Evolutionary conservation across 352 stramenopile genomes (phyloP).

Genomic region (Globisporangium nodosum): DNA sequence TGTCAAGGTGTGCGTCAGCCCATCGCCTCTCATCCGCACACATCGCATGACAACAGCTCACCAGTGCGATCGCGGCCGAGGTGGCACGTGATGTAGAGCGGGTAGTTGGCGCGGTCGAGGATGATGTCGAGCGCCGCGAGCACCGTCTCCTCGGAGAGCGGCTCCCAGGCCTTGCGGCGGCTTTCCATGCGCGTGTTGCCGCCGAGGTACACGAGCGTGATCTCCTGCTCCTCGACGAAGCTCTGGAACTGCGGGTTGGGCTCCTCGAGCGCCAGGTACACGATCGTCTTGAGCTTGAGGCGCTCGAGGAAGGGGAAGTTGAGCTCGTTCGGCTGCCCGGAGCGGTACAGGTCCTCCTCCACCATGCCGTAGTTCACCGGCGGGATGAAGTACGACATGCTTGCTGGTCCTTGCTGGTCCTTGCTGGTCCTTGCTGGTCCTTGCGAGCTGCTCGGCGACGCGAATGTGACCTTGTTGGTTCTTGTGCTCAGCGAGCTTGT

Average conservation of each 20-base stretch:
- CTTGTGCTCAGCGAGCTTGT: no score
- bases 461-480: no score
- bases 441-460: not conserved
- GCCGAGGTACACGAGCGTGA: slow-evolving; percentile 82
- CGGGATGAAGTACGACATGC: slow-evolving; percentile 90
- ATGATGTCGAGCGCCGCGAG: slow-evolving; percentile 87
- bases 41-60: slow-evolving; percentile 10
- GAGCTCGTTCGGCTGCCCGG: slow-evolving; percentile 87
- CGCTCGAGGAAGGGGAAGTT: slow-evolving; percentile 92
- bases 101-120: slow-evolving; percentile 87
- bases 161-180: slow-evolving; percentile 82
- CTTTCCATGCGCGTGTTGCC: slow-evolving; percentile 87
- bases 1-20: slow-evolving; percentile 2
- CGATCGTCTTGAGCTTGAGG: slow-evolving; percentile 86
- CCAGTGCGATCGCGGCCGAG: slow-evolving; percentile 87
- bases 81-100: slow-evolving; percentile 89
- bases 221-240: slow-evolving; percentile 90
- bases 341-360: slow-evolving; percentile 89
- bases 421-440: no score
- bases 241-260: slow-evolving; percentile 87
- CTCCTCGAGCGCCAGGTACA: slow-evolving; percentile 89
- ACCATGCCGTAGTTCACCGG: slow-evolving; percentile 92
- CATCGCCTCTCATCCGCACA: not conserved
- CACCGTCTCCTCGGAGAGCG: slow-evolving; percentile 86
- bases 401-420: no score